Conservation (phyloP, 2,329 filamentous ascomycete species). For the Fusarium ambrosium region DNA sequence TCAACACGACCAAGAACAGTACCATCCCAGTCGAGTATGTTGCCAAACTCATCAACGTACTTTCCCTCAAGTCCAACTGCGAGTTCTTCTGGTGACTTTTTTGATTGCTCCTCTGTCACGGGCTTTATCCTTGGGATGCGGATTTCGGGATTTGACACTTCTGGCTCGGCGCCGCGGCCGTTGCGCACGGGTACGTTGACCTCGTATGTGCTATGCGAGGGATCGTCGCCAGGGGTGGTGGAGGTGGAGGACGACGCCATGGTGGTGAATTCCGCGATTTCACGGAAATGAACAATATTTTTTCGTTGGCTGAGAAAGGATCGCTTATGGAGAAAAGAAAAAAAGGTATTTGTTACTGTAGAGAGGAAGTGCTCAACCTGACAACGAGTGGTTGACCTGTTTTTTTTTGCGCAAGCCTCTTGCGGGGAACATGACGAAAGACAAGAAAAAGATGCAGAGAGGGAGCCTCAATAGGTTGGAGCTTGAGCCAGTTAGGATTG, state of each 20-base stretch:
- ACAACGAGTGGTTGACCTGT: conserved; percentile 15
- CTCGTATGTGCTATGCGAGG: conserved; percentile 46
- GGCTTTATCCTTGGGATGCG: conserved; percentile 58
- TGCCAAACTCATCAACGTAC: conserved; percentile 67
- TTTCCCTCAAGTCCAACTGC: conserved; percentile 61
- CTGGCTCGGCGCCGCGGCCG: conserved; percentile 22
- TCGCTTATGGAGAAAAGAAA: conserved; percentile 1
- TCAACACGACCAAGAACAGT: conserved; percentile 65
- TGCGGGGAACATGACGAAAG: conserved; percentile 47
- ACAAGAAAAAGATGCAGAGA: not conserved
- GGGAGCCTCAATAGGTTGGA: not conserved
- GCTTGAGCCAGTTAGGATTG: not conserved
- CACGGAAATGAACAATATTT: not conserved
- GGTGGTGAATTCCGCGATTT: not conserved
- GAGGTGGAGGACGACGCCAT: conserved; percentile 16
- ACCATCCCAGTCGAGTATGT: conserved; percentile 64
- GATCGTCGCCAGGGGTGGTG: conserved; percentile 37
- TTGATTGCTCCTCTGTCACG: conserved; percentile 44
- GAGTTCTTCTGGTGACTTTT: conserved; percentile 49
- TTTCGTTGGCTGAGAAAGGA: not conserved
- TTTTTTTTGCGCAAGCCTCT: not conserved
- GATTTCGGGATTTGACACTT: conserved; percentile 44
- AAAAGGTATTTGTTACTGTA: conserved; percentile 1
- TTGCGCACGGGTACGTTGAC: conserved; percentile 43
- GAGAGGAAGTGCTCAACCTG: conserved; percentile 18